Evolutionary conservation across 1,284 basidiomycete species (phyloP).

Genomic region (Microbotryum saponariae): DNA sequence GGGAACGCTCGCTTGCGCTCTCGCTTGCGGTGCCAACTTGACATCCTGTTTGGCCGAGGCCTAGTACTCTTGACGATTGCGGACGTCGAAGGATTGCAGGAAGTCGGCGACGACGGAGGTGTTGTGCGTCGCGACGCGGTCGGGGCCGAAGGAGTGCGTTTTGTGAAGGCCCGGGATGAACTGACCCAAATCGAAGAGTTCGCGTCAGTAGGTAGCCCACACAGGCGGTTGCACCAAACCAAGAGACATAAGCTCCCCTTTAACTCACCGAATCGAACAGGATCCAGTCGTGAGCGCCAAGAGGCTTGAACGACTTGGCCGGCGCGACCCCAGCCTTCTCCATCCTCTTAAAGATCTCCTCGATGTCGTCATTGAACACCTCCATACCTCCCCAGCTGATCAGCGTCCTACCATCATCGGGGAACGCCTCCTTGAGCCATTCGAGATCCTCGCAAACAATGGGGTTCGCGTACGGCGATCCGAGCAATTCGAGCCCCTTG

Average conservation of each 20-base stretch:
- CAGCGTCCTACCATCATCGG: conserved; percentile 13
- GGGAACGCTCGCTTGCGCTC: too few species aligned
- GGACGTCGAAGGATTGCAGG: not conserved
- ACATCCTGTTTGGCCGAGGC: too few species aligned
- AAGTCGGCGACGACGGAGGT: not conserved
- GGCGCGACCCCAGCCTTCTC: conserved; percentile 21
- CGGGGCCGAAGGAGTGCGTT: not conserved
- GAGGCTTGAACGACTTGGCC: conserved; percentile 1
- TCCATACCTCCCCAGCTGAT: conserved; percentile 24
- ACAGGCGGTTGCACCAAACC: not conserved
- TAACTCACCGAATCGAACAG: conserved; percentile 10
- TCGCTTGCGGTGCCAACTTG: too few species aligned
- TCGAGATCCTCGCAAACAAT: conserved; percentile 1
- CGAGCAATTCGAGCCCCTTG: conserved; percentile 14
- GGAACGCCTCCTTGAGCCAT: conserved; percentile 22
- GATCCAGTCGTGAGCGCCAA: conserved; percentile 19
- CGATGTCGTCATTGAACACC: conserved; percentile 20
- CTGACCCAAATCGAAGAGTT: not conserved
- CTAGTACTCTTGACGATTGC: too few species aligned
- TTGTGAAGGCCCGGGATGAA: conserved; percentile 5
- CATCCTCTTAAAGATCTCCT: conserved; percentile 5
- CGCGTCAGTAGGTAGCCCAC: not conserved
- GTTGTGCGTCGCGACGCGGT: not conserved
- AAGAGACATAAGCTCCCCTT: not conserved
- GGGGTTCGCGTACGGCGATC: conserved; percentile 23